Conservation (phyloP, 129 eudicot species). For the Kitagawia praeruptora region DNA sequence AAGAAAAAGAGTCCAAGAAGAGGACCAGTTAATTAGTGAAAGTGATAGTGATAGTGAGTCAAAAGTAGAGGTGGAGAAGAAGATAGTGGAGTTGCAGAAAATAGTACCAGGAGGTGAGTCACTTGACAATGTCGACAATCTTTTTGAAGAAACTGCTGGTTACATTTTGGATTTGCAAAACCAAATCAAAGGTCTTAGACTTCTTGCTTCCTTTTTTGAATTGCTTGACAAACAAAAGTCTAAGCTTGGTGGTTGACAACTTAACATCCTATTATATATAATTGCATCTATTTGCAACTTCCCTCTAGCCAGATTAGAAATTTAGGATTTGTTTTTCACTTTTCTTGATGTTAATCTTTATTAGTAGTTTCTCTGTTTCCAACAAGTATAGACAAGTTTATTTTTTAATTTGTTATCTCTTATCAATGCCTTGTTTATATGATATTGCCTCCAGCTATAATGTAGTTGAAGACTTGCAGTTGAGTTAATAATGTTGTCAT, state of each 20-base stretch:
- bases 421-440: too few relatives aligned
- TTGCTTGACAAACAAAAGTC: slow-evolving; percentile 15
- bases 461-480: too few relatives aligned
- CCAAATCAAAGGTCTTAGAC: slow-evolving; percentile 24
- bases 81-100: slow-evolving; percentile 23
- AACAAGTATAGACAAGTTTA: background rate
- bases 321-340: background rate
- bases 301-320: too few relatives aligned
- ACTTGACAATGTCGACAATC: slow-evolving; percentile 17
- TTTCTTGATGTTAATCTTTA: background rate
- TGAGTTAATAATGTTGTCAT: too few relatives aligned
- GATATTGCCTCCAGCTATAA: too few relatives aligned
- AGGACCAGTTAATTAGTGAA: too few relatives aligned
- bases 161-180: slow-evolving; percentile 26
- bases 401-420: too few relatives aligned
- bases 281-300: background rate
- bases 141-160: slow-evolving; percentile 33
- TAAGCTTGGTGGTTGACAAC: slow-evolving; percentile 22
- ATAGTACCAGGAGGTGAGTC: slow-evolving; percentile 35
- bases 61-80: slow-evolving; percentile 23
- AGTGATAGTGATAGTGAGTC: background rate
- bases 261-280: too few relatives aligned
- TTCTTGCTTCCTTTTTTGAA: slow-evolving; percentile 21
- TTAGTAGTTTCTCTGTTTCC: background rate
- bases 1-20: too few relatives aligned